Evolutionary conservation across 2,329 filamentous ascomycete genomes (phyloP), one percentile per base, ranked within the genome.

Genomic region (Pestalotiopsis sp.): DNA sequence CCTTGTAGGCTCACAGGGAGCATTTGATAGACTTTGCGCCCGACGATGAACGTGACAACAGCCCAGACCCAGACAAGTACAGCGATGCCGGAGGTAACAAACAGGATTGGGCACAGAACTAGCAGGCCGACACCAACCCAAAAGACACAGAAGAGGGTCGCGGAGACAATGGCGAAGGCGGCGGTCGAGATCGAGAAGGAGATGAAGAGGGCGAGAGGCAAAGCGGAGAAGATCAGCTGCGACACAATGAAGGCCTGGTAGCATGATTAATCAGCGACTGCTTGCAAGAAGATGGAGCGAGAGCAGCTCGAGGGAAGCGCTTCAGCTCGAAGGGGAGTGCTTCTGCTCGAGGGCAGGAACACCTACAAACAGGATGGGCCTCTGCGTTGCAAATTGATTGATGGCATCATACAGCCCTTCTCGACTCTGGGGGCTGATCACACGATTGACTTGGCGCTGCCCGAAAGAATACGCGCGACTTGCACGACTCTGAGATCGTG

Each of bases 331-430:
- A 31, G 9, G 14, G 14, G 25, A 6, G 17, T 17, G n/a, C 11
- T 45, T 13, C 23, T 2, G 60, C 60, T 6, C 17, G 41, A 52
- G 6, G 23, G 62, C 45, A 23, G 38, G 59, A 78, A 20, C 27
- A 69, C 90, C 25, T 83, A 93, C 92, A 67, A 92, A 90, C 58
- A 94, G 81, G 70, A 93, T 82, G 2, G 93, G 93, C 68, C 91
- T 90, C 63, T 86, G 82, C 5, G 85, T 79, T 17, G 90, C 88
- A 74, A 93, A 91, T 4, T 81, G 76, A 45, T 84, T 81, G 36
- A 87, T 79, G 59, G 81, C 83, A 17, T 86, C 81, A 72, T 90
- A 85, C 57, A 88, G 83, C 67, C 84, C 83, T 71, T 88, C 84
- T 64, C 92, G 86, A 69, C 87, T 86, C 45, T 88, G 81, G 0